Evolutionary conservation across 225 moss, liverwort and hornwort species (phyloP), one percentile per base, ranked within the genome.

Genomic region (Bryum argenteum): DNA sequence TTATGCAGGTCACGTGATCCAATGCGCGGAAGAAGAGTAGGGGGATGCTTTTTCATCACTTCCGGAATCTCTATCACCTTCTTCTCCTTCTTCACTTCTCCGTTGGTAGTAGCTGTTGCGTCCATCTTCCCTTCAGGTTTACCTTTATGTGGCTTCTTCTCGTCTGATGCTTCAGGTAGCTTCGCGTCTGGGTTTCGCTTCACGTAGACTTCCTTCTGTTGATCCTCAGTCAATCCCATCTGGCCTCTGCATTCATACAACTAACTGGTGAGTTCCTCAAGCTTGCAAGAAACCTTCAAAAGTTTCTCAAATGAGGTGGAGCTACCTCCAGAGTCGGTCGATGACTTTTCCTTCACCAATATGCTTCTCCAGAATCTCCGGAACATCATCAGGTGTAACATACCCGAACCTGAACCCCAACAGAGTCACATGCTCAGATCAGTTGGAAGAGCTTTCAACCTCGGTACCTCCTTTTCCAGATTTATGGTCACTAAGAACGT

Each of bases 151-250:
- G 62, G 18, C 67, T 80, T 80, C 69, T 63, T 71, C 24, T 60
- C 26, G 20, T 69, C 77, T 66, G 73, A 72, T 43, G 65, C 81
- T 26, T 64, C 51, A 17, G 69, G 50, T 18, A 67, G 61, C 70
- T 79, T 76, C 37, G 60, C 75, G 10, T 18, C 59, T 50, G 71
- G 64, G 63, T 79, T 71, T 66, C 93, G 82, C 28, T 79, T 60
- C 83, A 89, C 81, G 58, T 88, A 88, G 6, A 65, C 69, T 54
- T 77, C 75, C 70, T 94, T 98, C 75, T 94, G 91, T 57, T 98
- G 89, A 20, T 78, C 98, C 79, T 80, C 91, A 43, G 70, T 87
- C 68, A 94, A 41, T 61, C 94, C 98, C 98, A 98, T 98, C 80
- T 98, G 87, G 51, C 98, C 98, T 78, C 96, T 92, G 82, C 33